A percentile compares a stretch with the other conserved stretches of the same genome.
Evolutionary conservation across 192 early-diverging fungal species (phyloP).

Genomic region (Coemansia sp.): DNA sequence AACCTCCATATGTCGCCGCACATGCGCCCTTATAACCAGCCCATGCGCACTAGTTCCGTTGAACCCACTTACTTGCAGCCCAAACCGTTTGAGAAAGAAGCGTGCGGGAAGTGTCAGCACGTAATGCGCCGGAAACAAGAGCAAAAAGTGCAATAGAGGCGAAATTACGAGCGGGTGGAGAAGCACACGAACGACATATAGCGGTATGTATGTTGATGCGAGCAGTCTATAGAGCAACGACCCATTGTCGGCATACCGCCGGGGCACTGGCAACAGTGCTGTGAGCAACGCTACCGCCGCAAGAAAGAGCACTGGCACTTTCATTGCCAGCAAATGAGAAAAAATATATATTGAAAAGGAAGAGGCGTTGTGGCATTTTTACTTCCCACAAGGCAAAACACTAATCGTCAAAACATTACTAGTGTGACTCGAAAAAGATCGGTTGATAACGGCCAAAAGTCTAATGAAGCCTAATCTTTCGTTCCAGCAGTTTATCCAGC

Average conservation of each 20-base stretch:
- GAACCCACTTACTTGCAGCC: constrained; percentile 37
- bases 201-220: constrained; percentile 20
- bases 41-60: constrained; percentile 42
- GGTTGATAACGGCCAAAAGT: background rate
- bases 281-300: constrained; percentile 23
- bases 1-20: constrained; percentile 23
- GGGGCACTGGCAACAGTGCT: constrained; percentile 35
- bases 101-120: constrained; percentile 36
- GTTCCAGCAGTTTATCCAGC: constrained; percentile 49
- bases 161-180: constrained; percentile 34
- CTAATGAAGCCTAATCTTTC: constrained; percentile 16
- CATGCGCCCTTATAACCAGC: constrained; percentile 19
- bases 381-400: constrained; percentile 4
- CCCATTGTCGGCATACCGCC: constrained; percentile 17
- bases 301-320: constrained; percentile 30
- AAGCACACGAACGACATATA: constrained; percentile 1
- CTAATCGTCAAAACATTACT: no score
- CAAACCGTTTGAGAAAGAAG: constrained; percentile 41
- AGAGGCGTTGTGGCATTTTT: background rate
- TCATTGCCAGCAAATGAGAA: constrained; percentile 16
- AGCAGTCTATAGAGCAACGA: constrained; percentile 29
- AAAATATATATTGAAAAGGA: background rate
- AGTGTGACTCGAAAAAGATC: no score
- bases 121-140: constrained; percentile 19
- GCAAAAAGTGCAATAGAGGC: constrained; percentile 24